Conservation (phyloP, 208 protist genomes). For the Lotmaria passim region DNA sequence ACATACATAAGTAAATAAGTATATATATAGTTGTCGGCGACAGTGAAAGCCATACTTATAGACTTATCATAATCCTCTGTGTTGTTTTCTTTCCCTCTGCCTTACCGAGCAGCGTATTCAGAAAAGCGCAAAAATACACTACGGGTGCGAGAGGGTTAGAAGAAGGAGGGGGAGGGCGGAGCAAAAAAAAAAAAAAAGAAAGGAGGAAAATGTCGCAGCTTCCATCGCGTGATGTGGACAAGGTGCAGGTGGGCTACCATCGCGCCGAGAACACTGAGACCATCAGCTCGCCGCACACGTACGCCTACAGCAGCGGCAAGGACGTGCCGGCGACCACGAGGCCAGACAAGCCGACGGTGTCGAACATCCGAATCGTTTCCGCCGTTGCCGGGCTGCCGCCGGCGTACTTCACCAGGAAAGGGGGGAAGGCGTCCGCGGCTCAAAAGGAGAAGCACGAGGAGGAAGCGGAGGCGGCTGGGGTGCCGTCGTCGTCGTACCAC, state of each 20-base stretch:
- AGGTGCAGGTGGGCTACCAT: constrained; percentile 76
- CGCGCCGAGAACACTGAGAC: constrained; percentile 84
- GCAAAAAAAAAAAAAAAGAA: neutral
- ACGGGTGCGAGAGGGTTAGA: no score
- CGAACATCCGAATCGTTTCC: constrained; percentile 74
- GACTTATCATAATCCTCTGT: no score
- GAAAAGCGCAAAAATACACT: no score
- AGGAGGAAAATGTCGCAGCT: constrained; percentile 6
- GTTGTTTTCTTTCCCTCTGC: no score
- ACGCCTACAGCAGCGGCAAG: constrained; percentile 47
- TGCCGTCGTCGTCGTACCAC: constrained; percentile 9
- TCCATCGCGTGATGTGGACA: constrained; percentile 48
- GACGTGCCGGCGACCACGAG: constrained; percentile 52
- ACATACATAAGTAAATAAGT: no score
- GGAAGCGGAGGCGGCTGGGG: constrained; percentile 17
- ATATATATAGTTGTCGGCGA: no score
- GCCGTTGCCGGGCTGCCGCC: constrained; percentile 62
- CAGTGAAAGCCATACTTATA: no score
- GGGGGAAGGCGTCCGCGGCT: neutral
- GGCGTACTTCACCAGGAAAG: constrained; percentile 22
- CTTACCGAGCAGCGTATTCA: no score
- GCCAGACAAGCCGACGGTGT: constrained; percentile 70
- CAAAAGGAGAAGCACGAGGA: constrained; percentile 41
- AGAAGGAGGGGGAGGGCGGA: no score
- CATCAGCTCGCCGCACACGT: constrained; percentile 83